phyloP scores from a whole-genome alignment of 257 asterid species.

The Agastache rugosa region DNA sequence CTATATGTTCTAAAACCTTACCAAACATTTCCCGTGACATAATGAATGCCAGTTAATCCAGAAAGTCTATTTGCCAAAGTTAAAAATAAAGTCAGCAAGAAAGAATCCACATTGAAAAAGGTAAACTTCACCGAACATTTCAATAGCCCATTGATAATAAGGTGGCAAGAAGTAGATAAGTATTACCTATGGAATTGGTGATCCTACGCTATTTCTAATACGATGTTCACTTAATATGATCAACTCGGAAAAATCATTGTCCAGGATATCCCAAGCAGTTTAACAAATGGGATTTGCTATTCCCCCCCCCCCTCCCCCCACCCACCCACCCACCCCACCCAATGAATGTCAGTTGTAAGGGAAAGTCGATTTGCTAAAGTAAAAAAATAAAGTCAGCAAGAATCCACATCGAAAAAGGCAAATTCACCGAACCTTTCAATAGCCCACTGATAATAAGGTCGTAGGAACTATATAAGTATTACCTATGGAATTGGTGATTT shows the following conservation, averaged over 20 bases:
- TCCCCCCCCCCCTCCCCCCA: no score
- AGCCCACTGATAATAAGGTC: background rate
- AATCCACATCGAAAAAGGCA: background rate
- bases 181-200: background rate
- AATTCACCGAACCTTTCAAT: background rate
- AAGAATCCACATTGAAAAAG: background rate
- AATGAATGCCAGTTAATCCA: background rate
- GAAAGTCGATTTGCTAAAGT: background rate
- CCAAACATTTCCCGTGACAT: background rate
- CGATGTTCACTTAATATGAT: background rate
- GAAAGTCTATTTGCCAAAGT: background rate
- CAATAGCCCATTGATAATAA: background rate
- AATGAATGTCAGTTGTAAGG: background rate
- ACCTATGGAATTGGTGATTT: background rate
- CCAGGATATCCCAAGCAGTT: background rate
- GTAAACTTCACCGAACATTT: background rate
- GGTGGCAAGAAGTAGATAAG: background rate
- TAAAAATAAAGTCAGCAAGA: background rate
- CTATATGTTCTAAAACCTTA: background rate
- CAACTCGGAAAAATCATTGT: slow-evolving; percentile 2
- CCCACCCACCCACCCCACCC: no score
- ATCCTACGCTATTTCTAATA: background rate
- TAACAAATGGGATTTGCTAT: slow-evolving; percentile 8
- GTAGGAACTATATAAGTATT: background rate
- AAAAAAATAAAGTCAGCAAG: background rate